Evolutionary conservation across 2,329 filamentous ascomycete genomes (phyloP), one percentile per base, ranked within the genome.

Genomic region (Calonectria ilicicola): DNA sequence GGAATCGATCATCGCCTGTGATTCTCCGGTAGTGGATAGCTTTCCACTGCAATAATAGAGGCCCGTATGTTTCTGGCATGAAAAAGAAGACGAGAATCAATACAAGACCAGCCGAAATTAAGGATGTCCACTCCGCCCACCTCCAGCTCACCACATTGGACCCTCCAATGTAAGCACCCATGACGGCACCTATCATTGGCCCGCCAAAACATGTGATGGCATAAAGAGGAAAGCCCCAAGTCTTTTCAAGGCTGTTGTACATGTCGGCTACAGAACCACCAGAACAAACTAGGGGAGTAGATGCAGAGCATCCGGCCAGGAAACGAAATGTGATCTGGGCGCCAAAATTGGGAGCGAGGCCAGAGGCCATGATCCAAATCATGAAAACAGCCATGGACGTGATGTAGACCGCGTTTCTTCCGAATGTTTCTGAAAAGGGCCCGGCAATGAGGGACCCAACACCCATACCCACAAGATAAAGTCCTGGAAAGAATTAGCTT

Each of bases 51-150:
- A 94, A 82, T 4, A 94, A 82, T 17, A 92, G 60, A 40, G 81
- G 82, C 2, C 80, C 88, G 74, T 93, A 94, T 0, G 92, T 94
- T 80, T 94, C 92, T 2, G 92, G 92, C 65, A 93, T 91, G 58
- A 92, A 85, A 19, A 91, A 78, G 27, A 90, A 78, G 40, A 94
- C 89, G 44, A 89, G 77, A n/a, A 85, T 80, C 27, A 93, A 85
- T 70, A 92, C 83, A 7, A 88, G 80, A 0, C 86, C 90, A 0
- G 91, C 87, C 86, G 91, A 91, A 64, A 94, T 93, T 38, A 93
- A 83, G 70, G 93, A 86, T 1, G 91, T 86, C 83, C 92, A 94
- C 80, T 93, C 92, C 0, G 86, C 86, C 90, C 90, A 93, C n/a
- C 89, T 86, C 88, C 92, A 94, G 63, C 85, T 86, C 1, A 82